Base-by-base conservation (phyloP, 352 stramenopile species). In the Lagenidium sp. region DNA sequence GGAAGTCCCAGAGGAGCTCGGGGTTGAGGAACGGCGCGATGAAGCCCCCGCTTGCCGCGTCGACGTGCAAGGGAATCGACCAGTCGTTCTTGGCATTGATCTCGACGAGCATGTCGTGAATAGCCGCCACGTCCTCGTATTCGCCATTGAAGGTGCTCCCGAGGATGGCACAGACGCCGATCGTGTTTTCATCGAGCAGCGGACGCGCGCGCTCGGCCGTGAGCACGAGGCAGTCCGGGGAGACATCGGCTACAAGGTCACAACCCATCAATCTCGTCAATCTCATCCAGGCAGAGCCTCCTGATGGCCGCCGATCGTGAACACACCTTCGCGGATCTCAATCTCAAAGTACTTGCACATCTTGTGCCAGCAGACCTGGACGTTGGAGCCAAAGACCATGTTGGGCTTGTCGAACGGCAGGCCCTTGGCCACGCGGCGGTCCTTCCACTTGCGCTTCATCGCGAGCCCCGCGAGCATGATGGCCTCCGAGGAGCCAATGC, bases 321-420 rank as follows among this genome's bases (percentile, higher is more conserved):
- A n/a, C n/a, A n/a, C n/a, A n/a, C n/a, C n/a, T 45, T 96, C 74
- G 29, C 85, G 82, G 32, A 88, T 74, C 46, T 96, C 86, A 40
- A 97, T 81, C 51, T 97, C 88, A 69, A 97, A 96, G 65, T 96
- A 97, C 53, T 86, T 85, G 74, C 85, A 96, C 65, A 95, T 85
- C 62, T 97, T 97, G 66, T 97, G 84, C 88, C 88, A 97, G 65
- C 85, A 93, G 20, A 95, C 85, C 51, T 96, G 83, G 18, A 95
- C 85, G 57, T 96, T 96, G 16, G 80, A 85, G 53, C 85, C 85
- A 55, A 96, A 95, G 18, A 97, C 80, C 60, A 97, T 85, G 67
- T 97, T 97, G 36, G 88, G 88, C 23, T 80, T 85, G 55, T 95
- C 84, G 47, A 65, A 82, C 6, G 83, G 53, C 24, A 95, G 58